Base-by-base conservation (phyloP, 257 asterid species). In the Linaria vulgaris region DNA sequence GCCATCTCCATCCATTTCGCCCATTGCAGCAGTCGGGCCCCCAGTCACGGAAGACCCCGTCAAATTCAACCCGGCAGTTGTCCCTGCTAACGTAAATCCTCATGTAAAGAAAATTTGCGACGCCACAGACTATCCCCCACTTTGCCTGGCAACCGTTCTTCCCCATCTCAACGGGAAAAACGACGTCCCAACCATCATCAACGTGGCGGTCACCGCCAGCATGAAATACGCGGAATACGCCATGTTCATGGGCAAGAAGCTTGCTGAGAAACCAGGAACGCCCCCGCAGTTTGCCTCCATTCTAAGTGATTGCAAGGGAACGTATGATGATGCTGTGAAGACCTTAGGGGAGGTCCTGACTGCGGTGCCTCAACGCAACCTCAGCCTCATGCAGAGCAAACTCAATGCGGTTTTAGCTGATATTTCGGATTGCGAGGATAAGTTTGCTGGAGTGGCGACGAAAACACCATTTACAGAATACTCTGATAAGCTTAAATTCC, bases 321-420 rank as follows among this genome's bases (percentile, higher is more conserved):
- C 69, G 38, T 80, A 59, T 12, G 73, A 70, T 3, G 56, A 15
- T 0, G 81, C 75, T 1, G 51, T 67, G 10, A 41, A 57, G 4
- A 74, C 69, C 62, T 82, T 63, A n/a, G 53, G 73, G 46, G 72
- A 47, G 1, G 65, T 91, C 1, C 23, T 63, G n/a, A 59, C 56
- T 0, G 86, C 86, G 6, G 38, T 79, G 1, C 63, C 69, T 0
- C 56, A 57, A 4, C 62, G 41, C 0, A 88, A 85, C 21, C 61
- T 50, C 12, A 80, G 85, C 56, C 75, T 85, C 38, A 69, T 86
- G 76, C 80, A 72, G 43, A 60, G 65, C 24, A 74, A 71, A 89
- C 85, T 86, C 6, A 84, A 75, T n/a, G 85, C 78, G 4, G 88
- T 80, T 5, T 49, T 84, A 41, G 74, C 88, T 0, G 64, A 59